A percentile compares a stretch with the other conserved stretches of the same genome.
phyloP scores from a whole-genome alignment of 129 eudicot genomes.

The Chrysanthemum seticuspe region DNA sequence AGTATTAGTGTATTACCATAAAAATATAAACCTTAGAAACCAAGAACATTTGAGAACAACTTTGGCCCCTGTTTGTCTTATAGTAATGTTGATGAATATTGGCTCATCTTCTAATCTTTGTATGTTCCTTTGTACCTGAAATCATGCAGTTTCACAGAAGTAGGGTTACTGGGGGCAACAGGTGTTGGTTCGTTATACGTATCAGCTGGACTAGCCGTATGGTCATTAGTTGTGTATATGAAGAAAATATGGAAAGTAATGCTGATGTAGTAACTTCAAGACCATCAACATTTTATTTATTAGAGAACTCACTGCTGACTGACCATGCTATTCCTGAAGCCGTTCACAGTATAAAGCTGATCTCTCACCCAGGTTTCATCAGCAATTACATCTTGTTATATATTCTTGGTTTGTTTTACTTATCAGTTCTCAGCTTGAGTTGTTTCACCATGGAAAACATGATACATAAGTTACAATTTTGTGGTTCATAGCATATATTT shows the following conservation, averaged over 20 bases:
- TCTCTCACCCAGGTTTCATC: constrained; percentile 3
- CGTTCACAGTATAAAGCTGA: constrained; percentile 6
- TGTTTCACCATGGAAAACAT: not conserved
- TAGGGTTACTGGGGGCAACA: constrained; percentile 48
- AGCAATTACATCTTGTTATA: constrained; percentile 1
- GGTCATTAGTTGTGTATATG: constrained; percentile 92
- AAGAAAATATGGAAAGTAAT: constrained; percentile 92
- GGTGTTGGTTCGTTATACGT: constrained; percentile 75
- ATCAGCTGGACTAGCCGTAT: constrained; percentile 80
- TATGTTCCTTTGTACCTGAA: not conserved
- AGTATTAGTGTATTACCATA: too few relatives aligned
- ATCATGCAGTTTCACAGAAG: constrained; percentile 59
- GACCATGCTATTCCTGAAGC: constrained; percentile 13
- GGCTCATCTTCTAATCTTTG: constrained; percentile 4
- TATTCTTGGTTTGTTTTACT: not conserved
- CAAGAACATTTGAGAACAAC: not conserved
- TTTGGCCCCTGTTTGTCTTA: not conserved
- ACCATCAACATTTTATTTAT: constrained; percentile 8
- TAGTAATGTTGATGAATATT: constrained; percentile 5
- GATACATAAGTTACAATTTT: constrained; percentile 4
- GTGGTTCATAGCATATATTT: constrained; percentile 6
- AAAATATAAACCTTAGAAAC: not conserved
- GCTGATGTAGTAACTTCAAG: constrained; percentile 44
- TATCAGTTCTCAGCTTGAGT: not conserved
- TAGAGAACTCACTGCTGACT: constrained; percentile 22